phyloP scores from a whole-genome alignment of 1,139 yeast species.

The Lodderomyces orthopsilosis region DNA sequence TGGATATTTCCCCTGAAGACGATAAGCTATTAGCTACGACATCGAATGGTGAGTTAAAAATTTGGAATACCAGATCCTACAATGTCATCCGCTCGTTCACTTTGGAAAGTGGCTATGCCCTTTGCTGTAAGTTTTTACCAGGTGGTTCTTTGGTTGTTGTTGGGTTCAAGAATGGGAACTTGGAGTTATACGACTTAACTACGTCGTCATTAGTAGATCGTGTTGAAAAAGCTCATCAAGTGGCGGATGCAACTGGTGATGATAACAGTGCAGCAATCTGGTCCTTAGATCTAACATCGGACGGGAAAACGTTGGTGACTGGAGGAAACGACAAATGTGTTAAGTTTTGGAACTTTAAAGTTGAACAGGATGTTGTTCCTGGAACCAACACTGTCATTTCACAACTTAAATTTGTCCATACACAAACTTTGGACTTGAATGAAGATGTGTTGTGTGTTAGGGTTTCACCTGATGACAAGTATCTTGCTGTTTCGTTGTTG shows the following conservation, averaged over 20 bases:
- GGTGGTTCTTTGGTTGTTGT: slow-evolving; percentile 85
- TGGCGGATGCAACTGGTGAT: slow-evolving; percentile 14
- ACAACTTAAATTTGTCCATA: slow-evolving; percentile 62
- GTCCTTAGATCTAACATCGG: slow-evolving; percentile 84
- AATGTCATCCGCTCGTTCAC: slow-evolving; percentile 77
- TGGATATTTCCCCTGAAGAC: slow-evolving; percentile 83
- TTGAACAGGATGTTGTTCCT: slow-evolving; percentile 64
- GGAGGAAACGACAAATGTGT: slow-evolving; percentile 93
- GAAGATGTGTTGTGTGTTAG: slow-evolving; percentile 83
- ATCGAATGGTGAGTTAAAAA: slow-evolving; percentile 81
- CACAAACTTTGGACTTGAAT: slow-evolving; percentile 75
- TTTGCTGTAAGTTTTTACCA: slow-evolving; percentile 79
- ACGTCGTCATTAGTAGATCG: slow-evolving; percentile 71
- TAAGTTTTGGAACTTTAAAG: slow-evolving; percentile 83
- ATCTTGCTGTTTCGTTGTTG: slow-evolving; percentile 77
- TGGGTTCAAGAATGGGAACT: slow-evolving; percentile 87
- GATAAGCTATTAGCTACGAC: slow-evolving; percentile 82
- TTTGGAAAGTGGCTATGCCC: slow-evolving; percentile 78
- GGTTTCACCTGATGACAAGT: slow-evolving; percentile 78
- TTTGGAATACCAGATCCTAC: slow-evolving; percentile 78
- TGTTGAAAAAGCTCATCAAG: slow-evolving; percentile 67
- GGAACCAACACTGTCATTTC: slow-evolving; percentile 60
- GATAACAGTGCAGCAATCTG: slow-evolving; percentile 73
- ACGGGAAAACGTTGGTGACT: slow-evolving; percentile 81
- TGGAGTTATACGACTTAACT: slow-evolving; percentile 84